A percentile compares a stretch with the other conserved stretches of the same genome.
These are phyloP conservation scores for Penicillium verrucosum DNA, from an alignment of 2,329 filamentous ascomycete genomes.

Conservation along the genomic window DNA sequence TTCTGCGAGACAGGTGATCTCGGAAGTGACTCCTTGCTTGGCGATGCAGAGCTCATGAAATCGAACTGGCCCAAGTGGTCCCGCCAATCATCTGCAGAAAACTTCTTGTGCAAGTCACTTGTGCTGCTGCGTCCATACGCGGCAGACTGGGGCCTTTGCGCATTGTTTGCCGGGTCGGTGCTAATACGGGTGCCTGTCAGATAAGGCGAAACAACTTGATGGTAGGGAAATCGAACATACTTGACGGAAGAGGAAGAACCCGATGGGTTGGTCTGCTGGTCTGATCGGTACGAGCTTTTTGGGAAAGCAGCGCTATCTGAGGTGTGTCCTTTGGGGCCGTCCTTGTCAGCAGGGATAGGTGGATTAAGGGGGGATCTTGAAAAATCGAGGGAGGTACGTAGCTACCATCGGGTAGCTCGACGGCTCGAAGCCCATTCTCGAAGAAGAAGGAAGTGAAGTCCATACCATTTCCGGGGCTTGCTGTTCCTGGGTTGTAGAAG, in stretches of 20 bases:
- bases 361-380: neutral
- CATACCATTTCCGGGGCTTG: slow-evolving; percentile 34
- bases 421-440: neutral
- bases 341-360: slow-evolving; percentile 23
- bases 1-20: slow-evolving; percentile 17
- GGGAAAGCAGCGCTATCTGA: slow-evolving; percentile 31
- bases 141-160: slow-evolving; percentile 11
- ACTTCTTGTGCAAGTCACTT: slow-evolving; percentile 37
- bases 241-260: slow-evolving; percentile 14
- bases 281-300: slow-evolving; percentile 13
- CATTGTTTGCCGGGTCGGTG: slow-evolving; percentile 1
- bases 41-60: slow-evolving; percentile 35
- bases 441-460: slow-evolving; percentile 14
- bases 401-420: neutral
- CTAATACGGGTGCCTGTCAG: slow-evolving; percentile 1
- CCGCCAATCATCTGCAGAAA: slow-evolving; percentile 44
- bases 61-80: slow-evolving; percentile 35
- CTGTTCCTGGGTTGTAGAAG: slow-evolving; percentile 23
- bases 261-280: slow-evolving; percentile 8
- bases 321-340: slow-evolving; percentile 31
- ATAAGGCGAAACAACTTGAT: neutral
- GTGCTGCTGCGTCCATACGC: slow-evolving; percentile 35
- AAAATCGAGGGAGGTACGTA: neutral
- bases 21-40: slow-evolving; percentile 21
- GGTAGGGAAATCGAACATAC: slow-evolving; percentile 8